Base-by-base conservation (phyloP, 371 early-diverging fungal genomes). In the Mortierella sp. region DNA sequence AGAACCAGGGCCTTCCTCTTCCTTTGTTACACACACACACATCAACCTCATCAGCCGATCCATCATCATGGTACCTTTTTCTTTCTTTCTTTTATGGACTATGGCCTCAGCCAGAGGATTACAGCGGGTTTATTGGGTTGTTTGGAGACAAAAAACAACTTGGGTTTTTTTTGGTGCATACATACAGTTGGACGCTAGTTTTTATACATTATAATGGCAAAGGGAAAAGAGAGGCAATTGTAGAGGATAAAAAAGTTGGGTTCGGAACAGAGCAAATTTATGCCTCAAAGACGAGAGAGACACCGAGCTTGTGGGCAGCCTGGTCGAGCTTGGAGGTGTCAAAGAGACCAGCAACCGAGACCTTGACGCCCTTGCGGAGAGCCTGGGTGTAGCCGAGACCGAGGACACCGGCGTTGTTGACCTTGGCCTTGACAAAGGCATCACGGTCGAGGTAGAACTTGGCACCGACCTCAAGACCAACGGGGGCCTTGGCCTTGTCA, bases 391-490 rank as follows among this genome's bases (percentile, higher is more conserved):
- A 97, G 60, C 84, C 93, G 56, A 97, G 88, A 71, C 97, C 96
- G 57, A 98, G 83, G 45, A 89, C 89, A 82, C 97, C 98, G 67
- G 85, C 77, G 85, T 95, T 96, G 87, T 95, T 89, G 76, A 98
- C 88, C 92, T 96, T 97, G 75, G 95, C 93, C 92, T 97, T 97
- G 70, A 96, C 86, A 74, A 92, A 94, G 57, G 96, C 88, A 74
- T 88, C 87, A 68, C 81, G 79, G 85, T 97, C 97, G 62, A 97
- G 84, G 71, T 84, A 77, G 84, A 94, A 93, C 90, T 97, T 97
- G 85, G 97, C 91, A 83, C 97, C 99, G 74, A 98, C 92, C 86
- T 99, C 99, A 61, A 97, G 89, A 69, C 90, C 87, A 74, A 97
- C 97, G 50, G 83, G 81, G 57, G 81, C 67, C 74, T 81, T 81